These are phyloP conservation scores for Kwoniella newhampshirensis DNA, from an alignment of 768 basidiomycete species.

Conservation along the genomic window DNA sequence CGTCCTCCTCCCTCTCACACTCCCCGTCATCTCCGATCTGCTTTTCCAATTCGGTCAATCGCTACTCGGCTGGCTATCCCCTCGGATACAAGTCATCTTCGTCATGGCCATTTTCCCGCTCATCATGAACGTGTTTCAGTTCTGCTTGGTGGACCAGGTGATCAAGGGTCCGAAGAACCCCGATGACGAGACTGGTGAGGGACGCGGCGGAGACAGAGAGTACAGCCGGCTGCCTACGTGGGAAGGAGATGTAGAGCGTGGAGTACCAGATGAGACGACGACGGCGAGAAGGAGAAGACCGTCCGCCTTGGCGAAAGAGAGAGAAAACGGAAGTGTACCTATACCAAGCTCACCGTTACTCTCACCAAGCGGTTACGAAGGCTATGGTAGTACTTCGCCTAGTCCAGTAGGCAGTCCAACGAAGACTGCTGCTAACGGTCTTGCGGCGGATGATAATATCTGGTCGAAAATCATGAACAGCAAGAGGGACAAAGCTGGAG, in stretches of 20 bases:
- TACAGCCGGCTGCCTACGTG: constrained; percentile 4
- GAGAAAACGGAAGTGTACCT: too few relatives aligned
- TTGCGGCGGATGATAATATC: not conserved
- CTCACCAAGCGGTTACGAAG: not conserved
- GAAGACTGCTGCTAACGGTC: not conserved
- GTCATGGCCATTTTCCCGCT: constrained; percentile 86
- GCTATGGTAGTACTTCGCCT: constrained; percentile 18
- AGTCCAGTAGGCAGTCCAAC: constrained; percentile 11
- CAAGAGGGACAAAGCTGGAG: constrained; percentile 2
- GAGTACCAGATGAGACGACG: not conserved
- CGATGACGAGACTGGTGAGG: constrained; percentile 11
- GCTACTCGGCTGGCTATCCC: constrained; percentile 71
- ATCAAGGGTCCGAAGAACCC: constrained; percentile 43
- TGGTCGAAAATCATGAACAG: constrained; percentile 15
- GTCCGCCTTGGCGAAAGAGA: too few relatives aligned
- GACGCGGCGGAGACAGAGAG: not conserved
- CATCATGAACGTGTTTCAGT: constrained; percentile 62
- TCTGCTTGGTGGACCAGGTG: constrained; percentile 79
- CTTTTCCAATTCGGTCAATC: constrained; percentile 78
- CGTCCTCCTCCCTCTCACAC: constrained; percentile 68
- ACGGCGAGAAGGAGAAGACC: not conserved
- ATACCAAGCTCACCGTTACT: constrained; percentile 20
- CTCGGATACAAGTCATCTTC: constrained; percentile 49
- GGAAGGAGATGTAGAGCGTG: constrained; percentile 1
- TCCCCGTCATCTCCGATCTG: constrained; percentile 62